Evolutionary conservation across 2,329 filamentous ascomycete genomes (phyloP), one percentile per base, ranked within the genome.

Genomic region (Escovopsis sp.): DNA sequence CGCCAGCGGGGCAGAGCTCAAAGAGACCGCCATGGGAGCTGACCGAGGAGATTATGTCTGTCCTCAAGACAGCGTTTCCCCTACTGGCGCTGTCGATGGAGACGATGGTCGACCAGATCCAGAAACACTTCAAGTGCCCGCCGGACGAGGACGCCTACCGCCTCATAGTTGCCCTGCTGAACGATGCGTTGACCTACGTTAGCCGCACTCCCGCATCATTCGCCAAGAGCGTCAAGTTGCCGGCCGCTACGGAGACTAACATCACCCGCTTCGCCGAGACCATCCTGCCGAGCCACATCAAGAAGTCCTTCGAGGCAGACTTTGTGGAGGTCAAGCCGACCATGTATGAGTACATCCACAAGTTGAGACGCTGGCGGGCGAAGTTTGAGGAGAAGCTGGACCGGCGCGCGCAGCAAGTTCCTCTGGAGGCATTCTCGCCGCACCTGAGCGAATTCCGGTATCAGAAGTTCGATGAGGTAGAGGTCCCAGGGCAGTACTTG

Each of bases 101-200:
- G 66, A 94, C 89, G 0, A 98, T 96, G 87, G 88, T 96, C 28
- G 91, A 98, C 58, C 89, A 96, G 63, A 94, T 98, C 45, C 84
- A 91, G 61, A 96, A 96, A 69, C 83, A 96, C 63, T 98, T 98
- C 75, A 98, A 98, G 65, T 96, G 91, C 55, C 89, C 89, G 12
- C 89, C 89, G 0, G 91, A 99, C 54, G 91, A 99, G 60, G 91
- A 99, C 65, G 93, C 91, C 2, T 96, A 96, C 62, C 77, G 91
- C 40, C 72, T 99, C 12, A 98, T 98, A 50, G 89, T 96, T n/a
- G 93, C 91, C 3, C 68, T 99, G 10, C 75, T 98, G 19, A 98
- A 98, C 58, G 91, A 99, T 61, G 91, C 86, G 0, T 66, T 98
- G 42, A 86, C 86, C 26, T 95, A 95, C 53, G 86, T 96, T 36